Base-by-base conservation (phyloP, 148 eudicot species). In the Cornus suecica region DNA sequence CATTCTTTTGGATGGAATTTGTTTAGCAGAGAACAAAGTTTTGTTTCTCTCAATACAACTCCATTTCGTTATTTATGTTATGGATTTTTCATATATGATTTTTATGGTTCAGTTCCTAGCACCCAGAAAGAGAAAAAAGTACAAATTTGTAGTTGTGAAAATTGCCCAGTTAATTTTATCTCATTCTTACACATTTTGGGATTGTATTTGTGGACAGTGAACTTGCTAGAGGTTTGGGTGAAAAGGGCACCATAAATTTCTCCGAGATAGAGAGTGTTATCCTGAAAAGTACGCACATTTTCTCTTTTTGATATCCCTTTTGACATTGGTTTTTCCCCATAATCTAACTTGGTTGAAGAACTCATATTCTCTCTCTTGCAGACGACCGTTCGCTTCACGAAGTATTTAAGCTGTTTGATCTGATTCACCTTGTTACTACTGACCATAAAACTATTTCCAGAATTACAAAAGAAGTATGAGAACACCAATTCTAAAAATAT, bases 391-490 rank as follows among this genome's bases (percentile, higher is more conserved):
- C 97, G 25, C 83, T 95, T 78, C 78, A 69, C 51, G 99, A 92
- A 83, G 99, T 95, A 77, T 95, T 95, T 90, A 95, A 88, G 84
- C 70, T 95, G 87, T 95, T 95, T 86, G 99, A 91, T 80, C 80
- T 95, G 82, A 95, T 95, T 79, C 99, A 88, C 68, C 77, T 88
- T 48, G 80, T 95, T 75, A 92, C 99, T 16, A 91, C 99, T 67
- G 97, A 95, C 80, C 97, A 92, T 64, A 72, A 81, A 69, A 91
- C 85, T 66, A 89, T 95, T 77, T 85, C 93, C 60, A 86, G 97
- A 83, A 91, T 92, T 71, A 88, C 93, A 71, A 87, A 87, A 87
- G 97, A 95, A 89, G 97, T 94, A 87, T 68, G 83, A 71, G 78
- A 66, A 58, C n/a, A 20, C 67, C 70, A 56, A 66, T 71, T 66